phyloP scores from a whole-genome alignment of 140 eudicot species.

The Senecio squalidus region DNA sequence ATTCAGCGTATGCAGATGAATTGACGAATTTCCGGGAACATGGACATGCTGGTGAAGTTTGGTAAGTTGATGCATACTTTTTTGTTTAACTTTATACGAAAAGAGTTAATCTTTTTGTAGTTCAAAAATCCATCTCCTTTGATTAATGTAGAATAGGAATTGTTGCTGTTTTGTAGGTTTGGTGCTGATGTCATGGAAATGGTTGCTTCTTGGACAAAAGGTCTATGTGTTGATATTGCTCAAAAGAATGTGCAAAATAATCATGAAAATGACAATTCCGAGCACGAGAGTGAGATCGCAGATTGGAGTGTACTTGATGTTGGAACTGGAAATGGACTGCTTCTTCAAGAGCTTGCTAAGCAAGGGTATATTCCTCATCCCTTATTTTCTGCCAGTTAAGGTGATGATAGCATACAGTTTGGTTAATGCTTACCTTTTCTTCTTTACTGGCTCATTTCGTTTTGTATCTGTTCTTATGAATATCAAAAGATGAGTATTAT shows the following conservation, averaged over 20 bases:
- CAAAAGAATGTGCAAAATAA: slow-evolving; percentile 58
- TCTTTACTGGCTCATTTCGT: neutral
- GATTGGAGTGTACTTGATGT: slow-evolving; percentile 91
- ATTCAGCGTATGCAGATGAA: slow-evolving; percentile 84
- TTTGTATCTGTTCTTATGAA: neutral
- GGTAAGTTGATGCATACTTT: slow-evolving; percentile 40
- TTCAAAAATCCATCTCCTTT: too few species aligned
- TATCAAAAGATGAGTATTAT: slow-evolving; percentile 2
- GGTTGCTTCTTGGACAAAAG: slow-evolving; percentile 91
- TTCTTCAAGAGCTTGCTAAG: slow-evolving; percentile 95
- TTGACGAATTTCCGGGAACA: slow-evolving; percentile 84
- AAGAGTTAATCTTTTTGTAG: too few species aligned
- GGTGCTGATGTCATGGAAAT: slow-evolving; percentile 98
- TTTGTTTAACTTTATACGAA: neutral
- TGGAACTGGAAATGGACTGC: slow-evolving; percentile 97
- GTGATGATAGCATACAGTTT: neutral
- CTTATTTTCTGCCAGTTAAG: neutral
- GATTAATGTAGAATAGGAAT: slow-evolving; percentile 5
- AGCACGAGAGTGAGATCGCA: slow-evolving; percentile 57
- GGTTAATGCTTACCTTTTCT: neutral
- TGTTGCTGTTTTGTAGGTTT: slow-evolving; percentile 55
- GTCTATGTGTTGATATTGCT: slow-evolving; percentile 64
- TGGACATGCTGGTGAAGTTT: slow-evolving; percentile 99
- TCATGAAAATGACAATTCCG: slow-evolving; percentile 32
- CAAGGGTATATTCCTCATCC: slow-evolving; percentile 54